Evolutionary conservation across 2,329 filamentous ascomycete species (phyloP).

Genomic region (Epichloe baconii): DNA sequence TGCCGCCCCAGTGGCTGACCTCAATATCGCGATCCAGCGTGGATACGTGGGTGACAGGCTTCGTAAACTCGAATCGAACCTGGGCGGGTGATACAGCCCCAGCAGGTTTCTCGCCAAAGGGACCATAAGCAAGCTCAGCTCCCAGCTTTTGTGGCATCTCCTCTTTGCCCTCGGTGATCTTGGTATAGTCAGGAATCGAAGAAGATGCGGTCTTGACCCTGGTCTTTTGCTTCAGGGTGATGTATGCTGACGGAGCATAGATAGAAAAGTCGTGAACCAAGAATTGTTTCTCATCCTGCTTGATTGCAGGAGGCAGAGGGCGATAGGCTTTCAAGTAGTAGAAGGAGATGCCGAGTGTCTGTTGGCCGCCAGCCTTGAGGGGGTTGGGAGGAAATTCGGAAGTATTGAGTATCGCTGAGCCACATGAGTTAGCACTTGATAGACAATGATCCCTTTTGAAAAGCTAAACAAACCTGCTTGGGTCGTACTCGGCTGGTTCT

Average conservation of each 20-base stretch:
- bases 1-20: constrained; percentile 96
- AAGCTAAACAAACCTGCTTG: constrained; percentile 35
- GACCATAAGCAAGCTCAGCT: constrained; percentile 76
- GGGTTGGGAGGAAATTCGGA: constrained; percentile 66
- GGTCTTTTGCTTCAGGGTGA: constrained; percentile 87
- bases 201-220: constrained; percentile 77
- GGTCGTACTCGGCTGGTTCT: constrained; percentile 52
- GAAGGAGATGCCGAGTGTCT: constrained; percentile 81
- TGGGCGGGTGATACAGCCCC: constrained; percentile 59
- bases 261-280: constrained; percentile 76
- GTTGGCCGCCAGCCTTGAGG: constrained; percentile 61
- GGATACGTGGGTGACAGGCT: constrained; percentile 70
- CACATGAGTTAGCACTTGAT: neutral
- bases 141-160: constrained; percentile 69
- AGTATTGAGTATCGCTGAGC: constrained; percentile 62
- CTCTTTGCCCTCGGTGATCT: constrained; percentile 48
- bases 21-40: constrained; percentile 82
- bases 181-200: constrained; percentile 76
- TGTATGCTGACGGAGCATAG: constrained; percentile 72
- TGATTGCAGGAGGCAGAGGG: constrained; percentile 69
- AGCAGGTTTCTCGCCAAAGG: constrained; percentile 71
- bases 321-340: constrained; percentile 64
- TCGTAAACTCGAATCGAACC: constrained; percentile 91
- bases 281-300: constrained; percentile 79
- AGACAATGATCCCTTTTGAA: neutral